Evolutionary conservation across 2,329 filamentous ascomycete species (phyloP).

Genomic region (Rutstroemia sp.): DNA sequence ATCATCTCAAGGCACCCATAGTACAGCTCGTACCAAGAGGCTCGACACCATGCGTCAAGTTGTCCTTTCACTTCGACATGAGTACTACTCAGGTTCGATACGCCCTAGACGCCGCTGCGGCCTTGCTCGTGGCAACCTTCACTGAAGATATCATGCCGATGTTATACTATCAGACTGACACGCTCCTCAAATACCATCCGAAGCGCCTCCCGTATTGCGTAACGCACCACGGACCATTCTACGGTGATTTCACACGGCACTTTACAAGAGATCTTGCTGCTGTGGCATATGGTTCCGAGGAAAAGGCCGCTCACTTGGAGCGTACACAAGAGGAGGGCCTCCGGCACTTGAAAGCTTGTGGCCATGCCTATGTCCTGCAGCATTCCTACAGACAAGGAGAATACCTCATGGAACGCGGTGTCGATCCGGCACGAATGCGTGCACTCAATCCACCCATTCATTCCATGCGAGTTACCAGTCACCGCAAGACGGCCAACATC

Average conservation of each 20-base stretch:
- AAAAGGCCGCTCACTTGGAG: conserved; percentile 11
- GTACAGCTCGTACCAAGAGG: conserved; percentile 6
- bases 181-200: conserved; percentile 12
- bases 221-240: conserved; percentile 15
- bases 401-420: conserved; percentile 11
- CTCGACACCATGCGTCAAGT: conserved; percentile 7
- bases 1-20: conserved; percentile 5
- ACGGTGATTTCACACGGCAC: conserved; percentile 10
- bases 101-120: conserved; percentile 8
- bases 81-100: conserved; percentile 7
- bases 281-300: conserved; percentile 12
- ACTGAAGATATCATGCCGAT: conserved; percentile 2
- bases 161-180: conserved; percentile 15
- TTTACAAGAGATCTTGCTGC: conserved; percentile 10
- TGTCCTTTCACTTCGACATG: conserved; percentile 13
- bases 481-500: neutral
- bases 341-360: conserved; percentile 6
- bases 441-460: conserved; percentile 12
- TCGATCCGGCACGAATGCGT: conserved; percentile 10
- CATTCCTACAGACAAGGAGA: conserved; percentile 13
- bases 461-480: conserved; percentile 1
- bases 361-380: conserved; percentile 12
- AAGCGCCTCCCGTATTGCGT: conserved; percentile 12
- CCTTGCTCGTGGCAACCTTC: conserved; percentile 4
- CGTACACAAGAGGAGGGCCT: conserved; percentile 11